Evolutionary conservation across 148 eudicot species (phyloP).

Genomic region (Vaccinium darrowii): DNA sequence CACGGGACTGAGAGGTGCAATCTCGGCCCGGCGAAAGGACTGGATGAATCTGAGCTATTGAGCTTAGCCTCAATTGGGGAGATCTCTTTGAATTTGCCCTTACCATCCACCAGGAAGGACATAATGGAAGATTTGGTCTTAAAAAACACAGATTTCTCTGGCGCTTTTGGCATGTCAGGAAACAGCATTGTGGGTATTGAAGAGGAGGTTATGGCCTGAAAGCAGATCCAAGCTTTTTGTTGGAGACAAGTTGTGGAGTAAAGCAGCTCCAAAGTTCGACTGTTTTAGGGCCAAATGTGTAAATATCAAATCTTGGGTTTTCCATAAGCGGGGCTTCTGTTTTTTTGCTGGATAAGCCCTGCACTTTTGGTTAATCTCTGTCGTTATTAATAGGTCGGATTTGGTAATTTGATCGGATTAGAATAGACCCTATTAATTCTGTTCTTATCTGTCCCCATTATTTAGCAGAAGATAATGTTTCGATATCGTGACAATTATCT

Average conservation of each 20-base stretch:
- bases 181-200: slow-evolving; percentile 17
- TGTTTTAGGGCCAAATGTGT: background rate
- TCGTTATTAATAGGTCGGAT: background rate
- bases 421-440: background rate
- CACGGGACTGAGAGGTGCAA: slow-evolving; percentile 45
- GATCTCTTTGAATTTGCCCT: slow-evolving; percentile 32
- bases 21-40: slow-evolving; percentile 73
- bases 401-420: background rate
- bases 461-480: background rate
- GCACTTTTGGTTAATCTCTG: background rate
- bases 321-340: slow-evolving; percentile 15
- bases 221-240: background rate
- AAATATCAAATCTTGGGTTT: slow-evolving; percentile 6
- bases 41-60: slow-evolving; percentile 66
- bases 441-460: background rate
- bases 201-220: slow-evolving; percentile 40
- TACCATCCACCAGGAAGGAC: slow-evolving; percentile 21
- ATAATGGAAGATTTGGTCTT: slow-evolving; percentile 42
- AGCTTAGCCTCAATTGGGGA: slow-evolving; percentile 65
- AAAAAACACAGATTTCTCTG: slow-evolving; percentile 24
- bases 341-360: slow-evolving; percentile 24
- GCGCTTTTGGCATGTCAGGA: slow-evolving; percentile 18
- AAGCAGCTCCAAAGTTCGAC: background rate
- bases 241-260: slow-evolving; percentile 19
- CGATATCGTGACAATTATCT: background rate